Evolutionary conservation across 345 rosid genomes (phyloP).

Genomic region (Stellera chamaejasme): DNA sequence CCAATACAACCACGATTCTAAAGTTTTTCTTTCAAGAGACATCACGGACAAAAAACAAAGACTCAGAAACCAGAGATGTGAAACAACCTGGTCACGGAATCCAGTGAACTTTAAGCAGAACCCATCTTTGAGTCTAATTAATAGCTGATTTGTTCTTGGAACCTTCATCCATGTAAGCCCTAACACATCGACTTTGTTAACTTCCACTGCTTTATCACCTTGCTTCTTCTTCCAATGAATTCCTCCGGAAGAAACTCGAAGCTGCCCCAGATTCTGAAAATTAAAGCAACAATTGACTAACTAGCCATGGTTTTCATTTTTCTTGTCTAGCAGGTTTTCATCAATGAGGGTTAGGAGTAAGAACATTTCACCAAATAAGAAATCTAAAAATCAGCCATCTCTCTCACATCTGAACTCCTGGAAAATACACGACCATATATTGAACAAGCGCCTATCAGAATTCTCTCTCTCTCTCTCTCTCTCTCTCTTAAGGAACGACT

Average conservation of each 20-base stretch:
- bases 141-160: conserved; percentile 66
- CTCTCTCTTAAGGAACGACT: too few species aligned
- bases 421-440: too few species aligned
- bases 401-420: too few species aligned
- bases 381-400: too few species aligned
- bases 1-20: too few species aligned
- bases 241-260: conserved; percentile 55
- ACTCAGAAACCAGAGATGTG: not conserved
- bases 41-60: not conserved
- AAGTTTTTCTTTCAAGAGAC: too few species aligned
- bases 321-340: too few species aligned
- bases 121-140: conserved; percentile 62
- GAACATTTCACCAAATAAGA: too few species aligned
- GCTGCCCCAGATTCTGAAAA: conserved; percentile 70
- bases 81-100: conserved; percentile 65
- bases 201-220: conserved; percentile 93
- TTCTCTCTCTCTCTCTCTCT: too few species aligned
- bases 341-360: too few species aligned
- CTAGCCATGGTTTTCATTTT: too few species aligned
- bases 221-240: conserved; percentile 87
- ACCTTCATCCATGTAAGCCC: conserved; percentile 79
- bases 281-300: not conserved
- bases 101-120: conserved; percentile 69
- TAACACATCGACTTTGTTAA: conserved; percentile 56
- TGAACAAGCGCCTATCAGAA: too few species aligned